phyloP scores from a whole-genome alignment of 257 asterid genomes.

The Nicotiana paniculata region DNA sequence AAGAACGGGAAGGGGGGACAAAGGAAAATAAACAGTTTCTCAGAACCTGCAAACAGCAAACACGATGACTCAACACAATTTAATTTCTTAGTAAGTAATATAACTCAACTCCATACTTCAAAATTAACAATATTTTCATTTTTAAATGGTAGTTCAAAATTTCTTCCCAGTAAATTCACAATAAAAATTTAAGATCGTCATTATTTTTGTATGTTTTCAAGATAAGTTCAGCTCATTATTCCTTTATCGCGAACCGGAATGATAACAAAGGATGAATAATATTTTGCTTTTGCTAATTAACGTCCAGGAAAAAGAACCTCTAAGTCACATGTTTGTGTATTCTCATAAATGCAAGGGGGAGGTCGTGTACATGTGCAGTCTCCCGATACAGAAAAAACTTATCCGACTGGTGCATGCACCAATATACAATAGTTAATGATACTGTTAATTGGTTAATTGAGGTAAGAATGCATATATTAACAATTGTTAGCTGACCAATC shows the following conservation, averaged over 20 bases:
- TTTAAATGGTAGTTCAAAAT: background rate
- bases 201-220: background rate
- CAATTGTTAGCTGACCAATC: background rate
- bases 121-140: background rate
- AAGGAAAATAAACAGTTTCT: background rate
- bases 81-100: background rate
- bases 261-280: no score
- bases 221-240: no score
- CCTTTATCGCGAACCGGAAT: no score
- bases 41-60: background rate
- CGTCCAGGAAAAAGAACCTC: no score
- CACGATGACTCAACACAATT: background rate
- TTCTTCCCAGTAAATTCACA: background rate
- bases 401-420: background rate
- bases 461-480: background rate
- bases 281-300: no score
- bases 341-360: background rate
- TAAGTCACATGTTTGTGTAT: background rate
- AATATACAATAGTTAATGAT: background rate
- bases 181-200: background rate
- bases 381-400: background rate
- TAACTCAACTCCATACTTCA: background rate
- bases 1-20: background rate
- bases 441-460: background rate
- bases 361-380: background rate